These are phyloP conservation scores for Fraxinus nigra DNA, from an alignment of 305 asterid genomes.

Conservation along the genomic window DNA sequence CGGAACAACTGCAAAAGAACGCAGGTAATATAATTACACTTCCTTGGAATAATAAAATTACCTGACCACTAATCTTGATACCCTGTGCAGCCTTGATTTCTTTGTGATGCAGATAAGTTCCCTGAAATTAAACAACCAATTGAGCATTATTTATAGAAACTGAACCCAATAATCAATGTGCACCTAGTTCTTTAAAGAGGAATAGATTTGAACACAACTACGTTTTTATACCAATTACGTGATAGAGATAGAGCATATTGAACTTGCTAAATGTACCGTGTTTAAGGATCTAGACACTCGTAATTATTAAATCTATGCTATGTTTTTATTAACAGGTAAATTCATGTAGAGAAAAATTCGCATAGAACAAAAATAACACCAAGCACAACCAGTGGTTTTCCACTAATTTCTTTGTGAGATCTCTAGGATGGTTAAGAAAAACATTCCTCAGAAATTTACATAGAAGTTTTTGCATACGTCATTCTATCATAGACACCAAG, in stretches of 20 bases:
- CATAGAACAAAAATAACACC: neutral
- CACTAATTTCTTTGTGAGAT: neutral
- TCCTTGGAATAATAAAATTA: conserved; percentile 20
- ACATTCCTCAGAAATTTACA: neutral
- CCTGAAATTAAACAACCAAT: conserved; percentile 46
- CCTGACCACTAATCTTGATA: conserved; percentile 95
- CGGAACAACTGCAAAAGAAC: neutral
- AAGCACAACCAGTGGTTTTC: neutral
- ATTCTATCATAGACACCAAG: neutral
- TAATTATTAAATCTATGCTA: neutral
- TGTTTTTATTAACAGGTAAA: neutral
- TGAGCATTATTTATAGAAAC: neutral
- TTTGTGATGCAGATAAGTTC: conserved; percentile 85
- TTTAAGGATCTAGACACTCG: neutral
- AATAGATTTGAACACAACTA: neutral
- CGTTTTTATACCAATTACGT: neutral
- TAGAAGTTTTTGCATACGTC: neutral
- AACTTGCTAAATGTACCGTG: neutral
- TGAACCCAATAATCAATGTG: neutral
- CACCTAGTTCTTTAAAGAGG: neutral
- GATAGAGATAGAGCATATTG: neutral
- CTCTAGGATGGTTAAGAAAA: neutral
- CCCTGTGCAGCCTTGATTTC: conserved; percentile 99
- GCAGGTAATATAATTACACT: neutral
- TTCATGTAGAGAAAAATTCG: neutral